phyloP scores from a whole-genome alignment of 768 basidiomycete genomes.

The Lactarius tabidus region DNA sequence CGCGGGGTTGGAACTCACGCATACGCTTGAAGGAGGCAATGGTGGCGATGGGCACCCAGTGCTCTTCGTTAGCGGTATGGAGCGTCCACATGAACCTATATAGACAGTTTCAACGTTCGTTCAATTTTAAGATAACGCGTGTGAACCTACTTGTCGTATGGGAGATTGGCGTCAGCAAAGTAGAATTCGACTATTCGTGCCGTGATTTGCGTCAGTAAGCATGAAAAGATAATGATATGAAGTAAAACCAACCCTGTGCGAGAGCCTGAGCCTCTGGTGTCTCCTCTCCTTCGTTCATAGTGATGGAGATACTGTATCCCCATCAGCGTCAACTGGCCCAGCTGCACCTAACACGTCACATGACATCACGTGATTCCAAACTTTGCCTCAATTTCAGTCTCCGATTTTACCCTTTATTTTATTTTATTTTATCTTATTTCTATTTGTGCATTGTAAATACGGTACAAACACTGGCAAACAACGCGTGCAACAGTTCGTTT shows the following conservation, averaged over 20 bases:
- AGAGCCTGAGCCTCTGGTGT: slow-evolving; percentile 47
- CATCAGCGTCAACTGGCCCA: not conserved
- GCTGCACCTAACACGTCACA: too few relatives aligned
- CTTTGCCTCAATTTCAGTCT: too few relatives aligned
- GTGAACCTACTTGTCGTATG: slow-evolving; percentile 68
- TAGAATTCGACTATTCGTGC: slow-evolving; percentile 80
- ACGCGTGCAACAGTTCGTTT: too few relatives aligned
- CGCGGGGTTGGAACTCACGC: slow-evolving; percentile 61
- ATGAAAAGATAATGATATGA: not conserved
- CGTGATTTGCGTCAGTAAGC: not conserved
- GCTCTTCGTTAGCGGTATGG: slow-evolving; percentile 72
- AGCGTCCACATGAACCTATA: slow-evolving; percentile 92
- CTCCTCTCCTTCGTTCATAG: slow-evolving; percentile 23
- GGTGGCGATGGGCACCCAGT: slow-evolving; percentile 87
- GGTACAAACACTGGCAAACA: too few relatives aligned
- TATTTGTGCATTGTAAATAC: too few relatives aligned
- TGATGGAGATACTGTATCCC: too few relatives aligned
- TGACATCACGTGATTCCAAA: too few relatives aligned
- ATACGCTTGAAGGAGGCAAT: slow-evolving; percentile 95
- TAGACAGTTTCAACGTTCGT: not conserved
- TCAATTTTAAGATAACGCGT: not conserved
- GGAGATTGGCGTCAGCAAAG: slow-evolving; percentile 94
- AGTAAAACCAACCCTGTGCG: slow-evolving; percentile 47
- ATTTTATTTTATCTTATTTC: too few relatives aligned
- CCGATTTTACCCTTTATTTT: too few relatives aligned